Evolutionary conservation across 768 basidiomycete species (phyloP).

Genomic region (Phylloporus rhodoxanthus): DNA sequence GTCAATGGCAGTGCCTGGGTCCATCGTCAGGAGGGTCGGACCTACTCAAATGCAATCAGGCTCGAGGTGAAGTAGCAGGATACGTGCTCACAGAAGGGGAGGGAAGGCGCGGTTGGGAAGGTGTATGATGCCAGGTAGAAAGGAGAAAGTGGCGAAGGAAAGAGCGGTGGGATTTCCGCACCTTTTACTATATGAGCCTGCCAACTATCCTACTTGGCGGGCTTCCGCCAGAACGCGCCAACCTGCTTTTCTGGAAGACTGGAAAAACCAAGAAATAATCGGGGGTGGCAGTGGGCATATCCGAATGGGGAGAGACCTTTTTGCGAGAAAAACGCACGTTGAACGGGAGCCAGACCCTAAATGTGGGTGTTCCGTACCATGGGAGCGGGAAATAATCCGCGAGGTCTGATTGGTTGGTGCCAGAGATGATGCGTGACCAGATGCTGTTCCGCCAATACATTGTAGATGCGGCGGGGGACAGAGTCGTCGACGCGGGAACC

Average conservation of each 20-base stretch:
- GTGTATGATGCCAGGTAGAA: too few species aligned
- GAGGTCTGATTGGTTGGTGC: too few species aligned
- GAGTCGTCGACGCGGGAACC: too few species aligned
- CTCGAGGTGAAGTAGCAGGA: background rate
- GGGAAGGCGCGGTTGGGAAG: background rate
- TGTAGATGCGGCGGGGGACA: too few species aligned
- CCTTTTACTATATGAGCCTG: background rate
- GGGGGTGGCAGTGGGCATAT: background rate
- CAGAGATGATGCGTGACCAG: background rate
- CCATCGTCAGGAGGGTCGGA: background rate
- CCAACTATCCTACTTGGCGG: background rate
- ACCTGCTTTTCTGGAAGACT: background rate
- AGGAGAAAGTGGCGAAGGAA: background rate
- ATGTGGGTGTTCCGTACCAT: too few species aligned
- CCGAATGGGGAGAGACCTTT: background rate
- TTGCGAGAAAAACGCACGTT: background rate
- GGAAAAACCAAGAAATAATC: background rate
- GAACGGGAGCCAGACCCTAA: too few species aligned
- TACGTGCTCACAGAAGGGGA: background rate
- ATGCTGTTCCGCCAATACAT: background rate
- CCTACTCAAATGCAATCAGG: background rate
- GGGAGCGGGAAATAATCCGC: too few species aligned
- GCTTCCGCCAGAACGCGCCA: background rate
- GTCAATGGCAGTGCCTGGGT: background rate
- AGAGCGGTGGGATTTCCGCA: background rate